Evolutionary conservation across 495 filamentous ascomycete species (phyloP).

Genomic region (Talaromyces borbonicus): DNA sequence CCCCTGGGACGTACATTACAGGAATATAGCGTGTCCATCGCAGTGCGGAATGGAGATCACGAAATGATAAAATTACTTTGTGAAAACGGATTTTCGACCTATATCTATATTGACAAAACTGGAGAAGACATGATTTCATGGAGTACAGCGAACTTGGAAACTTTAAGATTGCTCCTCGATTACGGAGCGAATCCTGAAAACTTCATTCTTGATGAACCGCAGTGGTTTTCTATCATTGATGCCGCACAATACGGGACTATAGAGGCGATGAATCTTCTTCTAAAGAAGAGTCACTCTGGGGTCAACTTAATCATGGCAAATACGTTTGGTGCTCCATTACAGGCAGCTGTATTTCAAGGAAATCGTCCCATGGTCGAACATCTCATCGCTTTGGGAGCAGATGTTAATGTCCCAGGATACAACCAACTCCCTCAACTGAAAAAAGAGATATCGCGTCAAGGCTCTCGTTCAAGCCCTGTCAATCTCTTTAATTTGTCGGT

Average conservation of each 20-base stretch:
- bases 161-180: background rate
- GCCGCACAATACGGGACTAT: conserved; percentile 13
- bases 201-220: background rate
- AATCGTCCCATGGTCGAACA: conserved; percentile 15
- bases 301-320: conserved; percentile 10
- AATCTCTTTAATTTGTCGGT: background rate
- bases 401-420: conserved; percentile 10
- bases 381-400: conserved; percentile 20
- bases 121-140: too few species aligned
- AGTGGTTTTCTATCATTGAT: background rate
- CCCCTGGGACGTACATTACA: background rate
- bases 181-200: conserved; percentile 1
- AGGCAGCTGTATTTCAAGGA: conserved; percentile 17
- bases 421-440: background rate
- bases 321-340: conserved; percentile 14
- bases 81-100: background rate
- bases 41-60: background rate
- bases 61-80: conserved; percentile 3
- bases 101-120: background rate
- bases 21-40: background rate
- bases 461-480: background rate
- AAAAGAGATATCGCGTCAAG: background rate
- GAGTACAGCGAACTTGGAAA: background rate
- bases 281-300: conserved; percentile 15
- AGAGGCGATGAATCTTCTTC: conserved; percentile 6